phyloP scores from a whole-genome alignment of 2,329 filamentous ascomycete genomes.

The Metarhizium album region DNA sequence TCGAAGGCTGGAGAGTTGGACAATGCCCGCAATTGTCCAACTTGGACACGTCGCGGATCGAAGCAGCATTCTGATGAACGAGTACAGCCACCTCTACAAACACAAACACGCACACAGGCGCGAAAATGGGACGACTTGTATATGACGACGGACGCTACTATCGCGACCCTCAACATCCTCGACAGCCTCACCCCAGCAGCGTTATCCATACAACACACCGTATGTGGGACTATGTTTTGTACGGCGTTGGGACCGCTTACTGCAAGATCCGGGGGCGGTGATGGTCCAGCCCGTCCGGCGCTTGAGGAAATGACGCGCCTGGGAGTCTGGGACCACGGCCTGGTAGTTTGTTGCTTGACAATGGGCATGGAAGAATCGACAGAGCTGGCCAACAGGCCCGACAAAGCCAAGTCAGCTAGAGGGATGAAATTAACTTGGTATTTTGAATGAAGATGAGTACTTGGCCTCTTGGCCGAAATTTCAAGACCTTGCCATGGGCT shows the following conservation, averaged over 20 bases:
- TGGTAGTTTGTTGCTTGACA: neutral
- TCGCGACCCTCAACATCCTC: slow-evolving; percentile 6
- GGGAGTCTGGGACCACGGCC: too few relatives aligned
- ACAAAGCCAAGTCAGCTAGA: neutral
- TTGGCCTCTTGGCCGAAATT: too few relatives aligned
- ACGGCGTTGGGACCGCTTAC: slow-evolving; percentile 26
- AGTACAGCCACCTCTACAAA: neutral
- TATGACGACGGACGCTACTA: slow-evolving; percentile 23
- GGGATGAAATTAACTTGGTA: neutral
- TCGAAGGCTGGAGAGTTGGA: neutral
- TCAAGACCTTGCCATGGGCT: too few relatives aligned
- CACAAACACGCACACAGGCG: neutral
- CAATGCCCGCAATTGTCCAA: neutral
- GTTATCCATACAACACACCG: slow-evolving; percentile 24
- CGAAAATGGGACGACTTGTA: slow-evolving; percentile 11
- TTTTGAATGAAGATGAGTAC: neutral
- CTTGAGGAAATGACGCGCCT: too few relatives aligned
- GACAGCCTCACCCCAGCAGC: slow-evolving; percentile 9
- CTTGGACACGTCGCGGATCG: neutral
- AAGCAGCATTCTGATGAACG: neutral
- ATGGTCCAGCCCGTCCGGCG: slow-evolving; percentile 2
- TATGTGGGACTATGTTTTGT: slow-evolving; percentile 28
- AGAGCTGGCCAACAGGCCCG: too few relatives aligned
- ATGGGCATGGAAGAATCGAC: neutral
- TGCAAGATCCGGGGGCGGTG: slow-evolving; percentile 22